Conservation (phyloP, 139 green algal species). For the Ettlia oleoabundans region DNA sequence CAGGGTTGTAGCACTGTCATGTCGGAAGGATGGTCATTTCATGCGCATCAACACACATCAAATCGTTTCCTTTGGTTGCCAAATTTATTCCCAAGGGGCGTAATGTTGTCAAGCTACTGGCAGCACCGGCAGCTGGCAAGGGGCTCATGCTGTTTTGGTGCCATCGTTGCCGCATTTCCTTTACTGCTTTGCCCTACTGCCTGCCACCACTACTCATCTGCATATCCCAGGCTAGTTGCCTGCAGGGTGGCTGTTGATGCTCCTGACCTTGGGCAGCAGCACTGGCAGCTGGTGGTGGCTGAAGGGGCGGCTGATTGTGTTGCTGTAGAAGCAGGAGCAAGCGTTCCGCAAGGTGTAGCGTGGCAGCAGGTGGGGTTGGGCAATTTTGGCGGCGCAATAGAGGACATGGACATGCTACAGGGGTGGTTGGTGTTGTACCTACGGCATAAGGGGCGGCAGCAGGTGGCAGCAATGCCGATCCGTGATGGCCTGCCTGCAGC, state of each 20-base stretch:
- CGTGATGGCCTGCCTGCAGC: not conserved
- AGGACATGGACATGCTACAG: slow-evolving; percentile 73
- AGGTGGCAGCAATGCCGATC: slow-evolving; percentile 7
- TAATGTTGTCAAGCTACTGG: too few species aligned
- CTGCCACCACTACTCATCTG: too few species aligned
- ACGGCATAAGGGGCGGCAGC: slow-evolving; percentile 1
- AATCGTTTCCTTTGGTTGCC: too few species aligned
- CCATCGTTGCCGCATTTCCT: not conserved
- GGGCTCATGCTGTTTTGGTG: not conserved
- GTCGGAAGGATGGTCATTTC: too few species aligned
- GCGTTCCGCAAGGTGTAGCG: too few species aligned
- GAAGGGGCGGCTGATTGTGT: slow-evolving; percentile 8
- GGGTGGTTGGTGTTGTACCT: slow-evolving; percentile 14
- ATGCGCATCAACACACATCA: too few species aligned
- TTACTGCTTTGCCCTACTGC: not conserved
- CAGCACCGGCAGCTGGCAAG: too few species aligned
- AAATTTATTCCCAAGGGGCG: too few species aligned
- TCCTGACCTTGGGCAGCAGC: not conserved
- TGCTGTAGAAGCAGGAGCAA: too few species aligned
- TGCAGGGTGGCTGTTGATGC: slow-evolving; percentile 3
- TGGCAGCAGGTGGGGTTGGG: too few species aligned
- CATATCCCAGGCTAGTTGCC: too few species aligned
- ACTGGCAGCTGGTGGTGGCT: slow-evolving; percentile 55
- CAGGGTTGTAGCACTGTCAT: too few species aligned
- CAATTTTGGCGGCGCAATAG: slow-evolving; percentile 43